Conservation (phyloP, 495 filamentous ascomycete genomes). For the Gamarada debralockiae region DNA sequence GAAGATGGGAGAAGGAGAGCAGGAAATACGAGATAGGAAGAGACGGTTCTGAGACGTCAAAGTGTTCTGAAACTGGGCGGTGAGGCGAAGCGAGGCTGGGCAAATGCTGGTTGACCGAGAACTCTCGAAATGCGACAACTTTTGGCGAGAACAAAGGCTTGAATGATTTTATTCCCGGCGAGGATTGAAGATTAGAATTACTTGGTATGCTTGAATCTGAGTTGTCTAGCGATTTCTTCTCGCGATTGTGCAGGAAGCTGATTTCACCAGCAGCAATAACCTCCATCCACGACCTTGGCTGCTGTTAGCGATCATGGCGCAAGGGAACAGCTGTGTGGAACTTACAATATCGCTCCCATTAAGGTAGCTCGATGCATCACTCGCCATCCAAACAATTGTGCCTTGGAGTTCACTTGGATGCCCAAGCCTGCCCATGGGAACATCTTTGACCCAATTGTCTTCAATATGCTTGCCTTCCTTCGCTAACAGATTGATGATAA, state of each 20-base stretch:
- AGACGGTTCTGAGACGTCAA: no score
- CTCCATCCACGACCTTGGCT: conserved; percentile 15
- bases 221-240: not conserved
- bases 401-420: conserved; percentile 29
- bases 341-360: conserved; percentile 21
- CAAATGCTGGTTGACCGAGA: not conserved
- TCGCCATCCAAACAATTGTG: conserved; percentile 29
- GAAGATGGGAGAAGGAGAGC: no score
- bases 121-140: not conserved
- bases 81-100: no score
- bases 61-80: no score
- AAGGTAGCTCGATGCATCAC: conserved; percentile 20
- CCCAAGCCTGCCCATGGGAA: conserved; percentile 25
- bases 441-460: conserved; percentile 22
- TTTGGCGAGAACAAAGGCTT: not conserved
- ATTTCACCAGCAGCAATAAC: conserved; percentile 15
- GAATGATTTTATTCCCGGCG: no score
- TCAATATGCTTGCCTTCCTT: conserved; percentile 18
- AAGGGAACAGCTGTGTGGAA: not conserved
- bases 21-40: no score
- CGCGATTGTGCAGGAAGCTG: not conserved
- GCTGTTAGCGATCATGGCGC: not conserved
- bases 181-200: not conserved
- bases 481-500: conserved; percentile 24
- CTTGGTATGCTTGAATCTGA: not conserved